These are phyloP conservation scores for Diaporthe eres DNA, from an alignment of 2,329 filamentous ascomycete genomes.

Conservation along the genomic window DNA sequence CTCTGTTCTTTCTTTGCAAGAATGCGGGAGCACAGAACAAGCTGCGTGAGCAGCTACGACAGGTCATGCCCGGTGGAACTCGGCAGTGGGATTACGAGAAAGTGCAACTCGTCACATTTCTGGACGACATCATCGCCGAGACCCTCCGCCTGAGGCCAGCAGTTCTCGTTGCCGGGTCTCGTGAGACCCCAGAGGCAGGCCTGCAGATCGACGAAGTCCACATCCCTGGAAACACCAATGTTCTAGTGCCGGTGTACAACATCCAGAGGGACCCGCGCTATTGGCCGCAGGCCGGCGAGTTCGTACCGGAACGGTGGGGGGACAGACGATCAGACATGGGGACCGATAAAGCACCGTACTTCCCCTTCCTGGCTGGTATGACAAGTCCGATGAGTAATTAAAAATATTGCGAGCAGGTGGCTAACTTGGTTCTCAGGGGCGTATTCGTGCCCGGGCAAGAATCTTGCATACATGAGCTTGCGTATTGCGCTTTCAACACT, in stretches of 20 bases:
- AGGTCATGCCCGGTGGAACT: not conserved
- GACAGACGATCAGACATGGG: slow-evolving; percentile 22
- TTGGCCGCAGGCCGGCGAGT: slow-evolving; percentile 37
- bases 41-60: slow-evolving; percentile 12
- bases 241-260: slow-evolving; percentile 33
- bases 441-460: slow-evolving; percentile 31
- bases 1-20: slow-evolving; percentile 24
- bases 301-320: slow-evolving; percentile 43
- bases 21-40: slow-evolving; percentile 17
- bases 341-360: slow-evolving; percentile 41
- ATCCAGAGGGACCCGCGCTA: slow-evolving; percentile 44
- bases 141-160: slow-evolving; percentile 33
- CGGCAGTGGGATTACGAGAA: slow-evolving; percentile 32
- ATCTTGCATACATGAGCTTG: slow-evolving; percentile 27
- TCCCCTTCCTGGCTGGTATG: slow-evolving; percentile 40
- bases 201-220: slow-evolving; percentile 38
- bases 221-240: slow-evolving; percentile 36
- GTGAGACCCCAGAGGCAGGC: slow-evolving; percentile 28
- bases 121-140: slow-evolving; percentile 36
- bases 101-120: slow-evolving; percentile 17
- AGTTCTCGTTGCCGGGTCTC: slow-evolving; percentile 24
- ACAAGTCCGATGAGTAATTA: not conserved
- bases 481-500: slow-evolving; percentile 23
- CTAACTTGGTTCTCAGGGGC: slow-evolving; percentile 16
- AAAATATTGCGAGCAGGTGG: too few relatives aligned